Conservation (phyloP, 2,329 filamentous ascomycete species). For the Dothideomycetes sp. region DNA sequence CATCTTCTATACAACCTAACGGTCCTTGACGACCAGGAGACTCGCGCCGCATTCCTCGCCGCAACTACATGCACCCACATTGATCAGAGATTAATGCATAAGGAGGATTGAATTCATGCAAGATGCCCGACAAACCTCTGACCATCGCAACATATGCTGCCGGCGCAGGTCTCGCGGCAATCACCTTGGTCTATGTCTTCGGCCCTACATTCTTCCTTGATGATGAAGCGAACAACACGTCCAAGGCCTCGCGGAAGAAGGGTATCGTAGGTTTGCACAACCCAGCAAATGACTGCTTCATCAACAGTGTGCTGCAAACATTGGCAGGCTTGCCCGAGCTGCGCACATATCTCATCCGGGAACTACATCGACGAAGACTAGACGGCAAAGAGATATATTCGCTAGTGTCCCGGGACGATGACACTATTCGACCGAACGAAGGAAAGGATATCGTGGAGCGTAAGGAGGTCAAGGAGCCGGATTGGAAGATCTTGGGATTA, state of each 20-base stretch:
- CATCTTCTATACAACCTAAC: too few species aligned
- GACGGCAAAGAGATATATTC: slow-evolving; percentile 67
- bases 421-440: slow-evolving; percentile 48
- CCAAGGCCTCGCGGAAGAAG: slow-evolving; percentile 58
- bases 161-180: slow-evolving; percentile 85
- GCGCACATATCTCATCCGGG: slow-evolving; percentile 81
- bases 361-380: slow-evolving; percentile 72
- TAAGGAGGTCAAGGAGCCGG: slow-evolving; percentile 22
- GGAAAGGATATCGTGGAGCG: slow-evolving; percentile 33
- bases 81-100: too few species aligned
- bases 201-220: slow-evolving; percentile 95
- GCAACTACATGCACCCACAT: too few species aligned
- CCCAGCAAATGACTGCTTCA: slow-evolving; percentile 71
- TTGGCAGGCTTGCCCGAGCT: slow-evolving; percentile 83
- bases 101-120: neutral
- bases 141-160: slow-evolving; percentile 88
- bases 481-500: slow-evolving; percentile 45
- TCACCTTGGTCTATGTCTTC: slow-evolving; percentile 94
- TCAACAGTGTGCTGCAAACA: slow-evolving; percentile 92
- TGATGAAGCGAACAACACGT: slow-evolving; percentile 52
- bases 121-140: slow-evolving; percentile 71
- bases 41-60: too few species aligned
- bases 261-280: slow-evolving; percentile 83
- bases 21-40: too few species aligned
- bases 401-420: slow-evolving; percentile 19